Percentiles rank a stretch among this genome's conserved stretches.
These are phyloP conservation scores for Abrus precatorius DNA, from an alignment of 306 rosid species.

Conservation along the genomic window DNA sequence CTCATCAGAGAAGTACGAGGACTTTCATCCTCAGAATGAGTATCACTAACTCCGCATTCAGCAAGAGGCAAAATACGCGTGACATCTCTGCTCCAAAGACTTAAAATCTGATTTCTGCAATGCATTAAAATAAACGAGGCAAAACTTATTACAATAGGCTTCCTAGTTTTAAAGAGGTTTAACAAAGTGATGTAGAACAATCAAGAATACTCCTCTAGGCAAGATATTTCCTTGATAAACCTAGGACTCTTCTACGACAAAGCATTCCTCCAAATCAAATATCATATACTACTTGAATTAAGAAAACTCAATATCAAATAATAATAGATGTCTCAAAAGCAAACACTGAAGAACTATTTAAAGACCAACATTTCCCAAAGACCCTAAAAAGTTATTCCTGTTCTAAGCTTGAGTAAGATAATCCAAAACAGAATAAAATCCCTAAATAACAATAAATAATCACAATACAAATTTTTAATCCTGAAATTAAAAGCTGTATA, in stretches of 20 bases:
- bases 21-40: conserved; percentile 63
- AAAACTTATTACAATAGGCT: conserved; percentile 38
- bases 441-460: background rate
- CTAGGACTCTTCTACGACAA: background rate
- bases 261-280: conserved; percentile 17
- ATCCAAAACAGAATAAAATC: conserved; percentile 36
- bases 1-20: conserved; percentile 72
- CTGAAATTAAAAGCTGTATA: conserved; percentile 11
- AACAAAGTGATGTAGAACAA: conserved; percentile 27
- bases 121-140: conserved; percentile 44
- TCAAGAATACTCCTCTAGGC: conserved; percentile 24
- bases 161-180: conserved; percentile 1
- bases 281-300: conserved; percentile 9
- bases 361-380: conserved; percentile 23
- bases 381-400: conserved; percentile 6
- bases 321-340: background rate
- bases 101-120: conserved; percentile 91
- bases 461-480: background rate
- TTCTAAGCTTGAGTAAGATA: conserved; percentile 4
- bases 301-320: conserved; percentile 15
- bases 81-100: conserved; percentile 92
- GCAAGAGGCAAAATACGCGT: conserved; percentile 89
- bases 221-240: background rate
- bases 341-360: background rate
- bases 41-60: conserved; percentile 84